phyloP scores from a whole-genome alignment of 352 stramenopile genomes.

The Pythium angustatum region DNA sequence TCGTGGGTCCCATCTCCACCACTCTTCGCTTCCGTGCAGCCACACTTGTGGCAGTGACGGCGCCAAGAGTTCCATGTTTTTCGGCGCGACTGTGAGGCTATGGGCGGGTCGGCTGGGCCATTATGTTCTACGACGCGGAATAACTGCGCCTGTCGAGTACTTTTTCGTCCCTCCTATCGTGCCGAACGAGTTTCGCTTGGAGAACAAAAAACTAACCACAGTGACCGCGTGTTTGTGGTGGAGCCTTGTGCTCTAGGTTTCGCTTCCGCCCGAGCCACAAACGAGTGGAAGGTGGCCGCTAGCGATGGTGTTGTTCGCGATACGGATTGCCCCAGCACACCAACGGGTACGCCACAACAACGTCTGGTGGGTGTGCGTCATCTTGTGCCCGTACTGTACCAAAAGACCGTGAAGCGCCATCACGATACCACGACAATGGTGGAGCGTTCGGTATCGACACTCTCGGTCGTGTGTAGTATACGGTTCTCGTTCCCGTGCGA shows the following conservation, averaged over 20 bases:
- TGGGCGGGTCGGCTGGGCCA: too few species aligned
- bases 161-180: constrained; percentile 7
- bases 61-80: not conserved
- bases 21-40: not conserved
- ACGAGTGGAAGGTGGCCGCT: not conserved
- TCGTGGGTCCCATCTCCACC: not conserved
- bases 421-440: constrained; percentile 3
- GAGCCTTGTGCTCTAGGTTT: not conserved
- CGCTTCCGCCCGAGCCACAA: not conserved
- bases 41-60: not conserved
- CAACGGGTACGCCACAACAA: not conserved
- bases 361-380: not conserved
- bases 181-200: not conserved
- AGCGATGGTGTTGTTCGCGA: not conserved
- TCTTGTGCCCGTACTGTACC: not conserved
- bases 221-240: not conserved
- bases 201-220: not conserved
- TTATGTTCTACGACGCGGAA: not conserved
- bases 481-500: too few species aligned
- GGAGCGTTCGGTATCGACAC: too few species aligned
- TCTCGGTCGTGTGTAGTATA: too few species aligned
- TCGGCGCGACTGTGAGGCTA: not conserved
- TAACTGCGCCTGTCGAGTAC: not conserved
- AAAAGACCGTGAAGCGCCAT: not conserved
- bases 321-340: not conserved